Conservation (phyloP, 2,329 filamentous ascomycete species). For the Pseudogymnoascus sp. region DNA sequence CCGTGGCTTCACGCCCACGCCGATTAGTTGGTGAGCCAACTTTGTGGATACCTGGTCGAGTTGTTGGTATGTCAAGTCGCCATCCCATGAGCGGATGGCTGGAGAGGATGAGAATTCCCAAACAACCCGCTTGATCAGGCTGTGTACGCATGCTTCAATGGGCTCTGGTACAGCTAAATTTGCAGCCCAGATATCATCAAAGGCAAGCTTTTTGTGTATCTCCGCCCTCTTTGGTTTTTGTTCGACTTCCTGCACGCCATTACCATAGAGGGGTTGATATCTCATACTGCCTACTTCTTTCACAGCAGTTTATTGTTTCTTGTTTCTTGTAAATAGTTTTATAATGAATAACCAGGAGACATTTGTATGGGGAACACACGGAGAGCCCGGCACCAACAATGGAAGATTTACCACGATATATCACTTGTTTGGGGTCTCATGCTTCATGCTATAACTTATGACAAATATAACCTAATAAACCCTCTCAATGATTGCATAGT, state of each 20-base stretch:
- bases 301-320: not conserved
- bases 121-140: not conserved
- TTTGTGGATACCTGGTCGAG: conserved; percentile 16
- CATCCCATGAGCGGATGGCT: conserved; percentile 22
- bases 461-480: conserved; percentile 5
- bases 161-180: conserved; percentile 14
- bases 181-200: conserved; percentile 5
- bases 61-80: conserved; percentile 19
- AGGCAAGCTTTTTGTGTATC: not conserved
- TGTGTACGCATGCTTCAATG: not conserved
- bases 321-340: not conserved
- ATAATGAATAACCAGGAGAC: not conserved
- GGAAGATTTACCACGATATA: not conserved
- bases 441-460: not conserved
- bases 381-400: not conserved
- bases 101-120: conserved; percentile 7
- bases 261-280: not conserved
- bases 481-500: not conserved
- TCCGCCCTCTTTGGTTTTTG: not conserved
- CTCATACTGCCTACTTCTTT: not conserved
- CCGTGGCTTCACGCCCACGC: conserved; percentile 15
- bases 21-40: conserved; percentile 11
- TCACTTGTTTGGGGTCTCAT: conserved; percentile 5
- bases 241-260: not conserved
- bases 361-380: not conserved